Evolutionary conservation across 345 rosid species (phyloP).

Genomic region (Durio zibethinus): DNA sequence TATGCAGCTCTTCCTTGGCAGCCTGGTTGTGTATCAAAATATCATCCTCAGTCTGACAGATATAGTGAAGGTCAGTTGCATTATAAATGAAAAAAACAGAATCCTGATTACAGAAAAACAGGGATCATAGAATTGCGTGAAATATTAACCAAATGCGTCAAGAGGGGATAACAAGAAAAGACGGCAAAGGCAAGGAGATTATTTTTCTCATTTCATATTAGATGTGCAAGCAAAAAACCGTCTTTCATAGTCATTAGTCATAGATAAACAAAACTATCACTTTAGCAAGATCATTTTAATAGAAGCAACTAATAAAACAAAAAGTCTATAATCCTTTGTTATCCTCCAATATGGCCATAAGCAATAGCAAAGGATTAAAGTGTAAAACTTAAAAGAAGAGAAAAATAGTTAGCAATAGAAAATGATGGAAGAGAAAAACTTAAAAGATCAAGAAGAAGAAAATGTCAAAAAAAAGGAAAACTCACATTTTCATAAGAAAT

Average conservation of each 20-base stretch:
- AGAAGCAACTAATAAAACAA: neutral
- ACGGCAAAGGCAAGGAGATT: neutral
- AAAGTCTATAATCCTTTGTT: neutral
- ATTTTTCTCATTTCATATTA: neutral
- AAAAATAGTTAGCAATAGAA: neutral
- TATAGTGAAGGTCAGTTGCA: neutral
- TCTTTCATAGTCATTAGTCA: neutral
- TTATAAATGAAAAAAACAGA: neutral
- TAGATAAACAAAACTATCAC: neutral
- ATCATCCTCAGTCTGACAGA: constrained; percentile 24
- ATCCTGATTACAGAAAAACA: neutral
- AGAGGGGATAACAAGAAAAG: neutral
- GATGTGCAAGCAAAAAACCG: neutral
- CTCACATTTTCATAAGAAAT: constrained; percentile 43
- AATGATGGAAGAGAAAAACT: constrained; percentile 28
- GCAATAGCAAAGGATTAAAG: neutral
- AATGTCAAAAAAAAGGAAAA: constrained; percentile 22
- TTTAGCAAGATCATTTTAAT: neutral
- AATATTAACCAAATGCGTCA: neutral
- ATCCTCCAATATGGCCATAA: neutral
- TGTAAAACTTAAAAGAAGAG: neutral
- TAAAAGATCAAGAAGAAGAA: constrained; percentile 37
- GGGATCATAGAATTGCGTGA: neutral
- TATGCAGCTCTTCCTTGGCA: constrained; percentile 39
- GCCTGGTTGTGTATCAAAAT: constrained; percentile 36